Evolutionary conservation across 768 basidiomycete species (phyloP).

Genomic region (Podaxis rugospora): DNA sequence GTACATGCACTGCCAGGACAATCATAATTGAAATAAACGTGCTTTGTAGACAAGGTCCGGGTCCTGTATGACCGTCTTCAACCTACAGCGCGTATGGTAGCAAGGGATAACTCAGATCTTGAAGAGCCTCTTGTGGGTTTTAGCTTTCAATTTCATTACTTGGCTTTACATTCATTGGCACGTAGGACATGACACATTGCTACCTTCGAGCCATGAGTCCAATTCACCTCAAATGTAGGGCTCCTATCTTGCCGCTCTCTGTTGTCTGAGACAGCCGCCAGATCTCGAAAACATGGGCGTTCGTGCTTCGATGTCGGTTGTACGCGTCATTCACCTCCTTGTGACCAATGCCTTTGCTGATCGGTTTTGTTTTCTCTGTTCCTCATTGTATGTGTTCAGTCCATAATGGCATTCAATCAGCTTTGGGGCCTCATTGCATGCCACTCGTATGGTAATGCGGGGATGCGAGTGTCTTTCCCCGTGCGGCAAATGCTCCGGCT

Average conservation of each 20-base stretch:
- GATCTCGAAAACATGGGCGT: conserved; percentile 82
- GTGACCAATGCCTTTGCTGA: neutral
- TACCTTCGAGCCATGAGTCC: conserved; percentile 86
- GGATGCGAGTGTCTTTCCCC: conserved; percentile 85
- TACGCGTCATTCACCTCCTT: conserved; percentile 27
- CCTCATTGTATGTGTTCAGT: conserved; percentile 32
- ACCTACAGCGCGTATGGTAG: conserved; percentile 69
- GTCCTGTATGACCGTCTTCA: conserved; percentile 71
- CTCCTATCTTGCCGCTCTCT: neutral
- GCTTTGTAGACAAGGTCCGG: conserved; percentile 62
- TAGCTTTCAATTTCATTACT: neutral
- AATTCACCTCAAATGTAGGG: conserved; percentile 73
- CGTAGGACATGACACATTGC: conserved; percentile 77
- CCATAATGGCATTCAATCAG: conserved; percentile 73
- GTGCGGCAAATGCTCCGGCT: conserved; percentile 80
- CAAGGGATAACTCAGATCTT: conserved; percentile 57
- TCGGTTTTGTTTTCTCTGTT: neutral
- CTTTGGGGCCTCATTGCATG: conserved; percentile 81
- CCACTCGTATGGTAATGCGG: conserved; percentile 69
- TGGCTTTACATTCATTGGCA: neutral
- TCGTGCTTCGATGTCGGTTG: conserved; percentile 81
- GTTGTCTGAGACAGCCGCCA: conserved; percentile 17
- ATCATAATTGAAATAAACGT: neutral
- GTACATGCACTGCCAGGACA: conserved; percentile 14
- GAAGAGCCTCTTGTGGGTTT: conserved; percentile 55